Percentiles rank a stretch among this genome's conserved stretches.
Conservation (phyloP, 257 asterid genomes). For the Penstemon eatonii region DNA sequence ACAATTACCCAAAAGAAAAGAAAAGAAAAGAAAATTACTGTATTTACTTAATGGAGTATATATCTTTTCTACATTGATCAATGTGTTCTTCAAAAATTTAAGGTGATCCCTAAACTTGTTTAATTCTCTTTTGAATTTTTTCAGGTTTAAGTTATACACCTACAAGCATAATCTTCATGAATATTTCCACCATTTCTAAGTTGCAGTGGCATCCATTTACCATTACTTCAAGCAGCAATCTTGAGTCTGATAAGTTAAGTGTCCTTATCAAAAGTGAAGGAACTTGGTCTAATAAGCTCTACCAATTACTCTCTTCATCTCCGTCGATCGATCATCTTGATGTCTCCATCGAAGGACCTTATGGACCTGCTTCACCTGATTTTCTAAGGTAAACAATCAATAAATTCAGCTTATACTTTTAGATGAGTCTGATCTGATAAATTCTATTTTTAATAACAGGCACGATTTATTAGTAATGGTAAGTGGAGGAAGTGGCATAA, state of each 20-base stretch:
- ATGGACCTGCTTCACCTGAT: slow-evolving; percentile 74
- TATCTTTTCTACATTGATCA: too few species aligned
- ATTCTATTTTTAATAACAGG: slow-evolving; percentile 31
- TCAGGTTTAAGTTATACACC: slow-evolving; percentile 64
- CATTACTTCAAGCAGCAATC: slow-evolving; percentile 59
- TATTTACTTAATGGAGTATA: too few species aligned
- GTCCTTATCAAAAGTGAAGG: slow-evolving; percentile 72
- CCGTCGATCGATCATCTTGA: slow-evolving; percentile 52
- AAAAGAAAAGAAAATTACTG: too few species aligned
- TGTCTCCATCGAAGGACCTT: slow-evolving; percentile 81
- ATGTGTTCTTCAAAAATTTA: not conserved
- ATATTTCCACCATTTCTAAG: slow-evolving; percentile 72
- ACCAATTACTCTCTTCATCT: slow-evolving; percentile 59
- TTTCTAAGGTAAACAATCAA: slow-evolving; percentile 52
- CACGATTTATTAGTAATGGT: slow-evolving; percentile 75
- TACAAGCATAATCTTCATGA: slow-evolving; percentile 74
- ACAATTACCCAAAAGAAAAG: too few species aligned
- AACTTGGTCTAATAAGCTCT: slow-evolving; percentile 71
- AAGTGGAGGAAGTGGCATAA: slow-evolving; percentile 93
- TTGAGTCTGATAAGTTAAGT: slow-evolving; percentile 72
- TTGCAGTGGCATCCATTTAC: slow-evolving; percentile 97
- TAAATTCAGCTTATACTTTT: not conserved
- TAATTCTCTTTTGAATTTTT: not conserved
- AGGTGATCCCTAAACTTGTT: not conserved
- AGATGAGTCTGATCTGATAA: not conserved